Conservation (phyloP, 257 asterid species). For the Ajuga chamaepitys region DNA sequence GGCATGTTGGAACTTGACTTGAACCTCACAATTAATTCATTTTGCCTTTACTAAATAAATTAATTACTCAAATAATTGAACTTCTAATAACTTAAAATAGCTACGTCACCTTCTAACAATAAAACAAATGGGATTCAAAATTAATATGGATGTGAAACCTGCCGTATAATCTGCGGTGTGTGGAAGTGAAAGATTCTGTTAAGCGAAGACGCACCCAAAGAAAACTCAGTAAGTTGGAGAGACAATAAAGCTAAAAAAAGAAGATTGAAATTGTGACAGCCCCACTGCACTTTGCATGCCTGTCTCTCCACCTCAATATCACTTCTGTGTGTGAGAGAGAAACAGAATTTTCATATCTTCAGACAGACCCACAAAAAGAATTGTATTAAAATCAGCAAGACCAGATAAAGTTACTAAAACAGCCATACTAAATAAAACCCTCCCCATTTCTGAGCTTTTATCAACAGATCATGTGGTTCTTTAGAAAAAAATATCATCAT, state of each 20-base stretch:
- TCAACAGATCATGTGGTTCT: slow-evolving; percentile 24
- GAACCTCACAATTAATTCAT: no score
- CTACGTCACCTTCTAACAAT: no score
- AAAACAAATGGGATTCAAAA: no score
- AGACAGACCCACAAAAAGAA: slow-evolving; percentile 23
- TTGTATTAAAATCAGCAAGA: slow-evolving; percentile 19
- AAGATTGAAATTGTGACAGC: slow-evolving; percentile 29
- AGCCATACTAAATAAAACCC: slow-evolving; percentile 16
- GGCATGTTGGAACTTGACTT: no score
- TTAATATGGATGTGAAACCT: no score
- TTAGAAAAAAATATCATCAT: slow-evolving; percentile 24
- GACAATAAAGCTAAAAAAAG: slow-evolving; percentile 22
- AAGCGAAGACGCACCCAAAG: not conserved
- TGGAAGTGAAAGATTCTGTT: slow-evolving; percentile 22
- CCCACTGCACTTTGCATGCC: slow-evolving; percentile 55
- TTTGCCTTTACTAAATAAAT: no score
- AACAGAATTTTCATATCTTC: not conserved
- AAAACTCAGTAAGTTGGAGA: slow-evolving; percentile 13
- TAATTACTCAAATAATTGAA: no score
- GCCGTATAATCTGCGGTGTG: slow-evolving; percentile 25
- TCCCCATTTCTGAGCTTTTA: slow-evolving; percentile 16
- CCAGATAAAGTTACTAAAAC: slow-evolving; percentile 26
- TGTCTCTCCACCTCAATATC: slow-evolving; percentile 30
- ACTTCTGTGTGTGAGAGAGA: slow-evolving; percentile 14
- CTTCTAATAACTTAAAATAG: no score